A percentile compares a stretch with the other conserved stretches of the same genome.
Conservation (phyloP, 176 grass and related monocot genomes). For the Guadua angustifolia region DNA sequence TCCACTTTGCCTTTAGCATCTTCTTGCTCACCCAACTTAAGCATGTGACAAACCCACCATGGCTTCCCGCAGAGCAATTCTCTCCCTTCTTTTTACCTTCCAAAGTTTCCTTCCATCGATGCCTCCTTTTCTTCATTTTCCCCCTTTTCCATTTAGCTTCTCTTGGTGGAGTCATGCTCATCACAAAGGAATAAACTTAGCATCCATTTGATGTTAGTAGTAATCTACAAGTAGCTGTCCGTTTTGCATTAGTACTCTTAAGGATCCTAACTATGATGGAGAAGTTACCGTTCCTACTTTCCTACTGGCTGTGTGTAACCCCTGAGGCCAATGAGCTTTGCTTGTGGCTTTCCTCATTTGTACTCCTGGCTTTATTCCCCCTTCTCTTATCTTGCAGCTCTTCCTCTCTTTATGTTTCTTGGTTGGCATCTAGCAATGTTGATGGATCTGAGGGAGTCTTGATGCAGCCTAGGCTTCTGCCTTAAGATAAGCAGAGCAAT, state of each 20-base stretch:
- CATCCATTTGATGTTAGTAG: slow-evolving; percentile 28
- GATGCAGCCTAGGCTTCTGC: slow-evolving; percentile 36
- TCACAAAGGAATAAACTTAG: slow-evolving; percentile 32
- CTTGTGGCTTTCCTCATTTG: slow-evolving; percentile 46
- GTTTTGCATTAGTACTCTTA: slow-evolving; percentile 29
- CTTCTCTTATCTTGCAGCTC: slow-evolving; percentile 23
- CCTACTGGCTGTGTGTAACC: slow-evolving; percentile 28
- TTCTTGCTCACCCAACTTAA: slow-evolving; percentile 48
- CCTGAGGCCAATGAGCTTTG: slow-evolving; percentile 46
- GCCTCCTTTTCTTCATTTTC: slow-evolving; percentile 40
- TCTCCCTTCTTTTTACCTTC: slow-evolving; percentile 52
- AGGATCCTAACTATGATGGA: slow-evolving; percentile 18
- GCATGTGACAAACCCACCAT: slow-evolving; percentile 52
- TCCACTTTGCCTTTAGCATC: slow-evolving; percentile 45
- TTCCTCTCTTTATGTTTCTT: slow-evolving; percentile 42
- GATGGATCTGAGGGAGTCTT: slow-evolving; percentile 35
- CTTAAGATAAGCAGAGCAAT: slow-evolving; percentile 45
- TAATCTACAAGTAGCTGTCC: slow-evolving; percentile 15
- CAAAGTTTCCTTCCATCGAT: slow-evolving; percentile 44
- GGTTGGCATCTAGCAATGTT: slow-evolving; percentile 34
- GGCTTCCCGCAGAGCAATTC: slow-evolving; percentile 40
- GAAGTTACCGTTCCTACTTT: slow-evolving; percentile 35
- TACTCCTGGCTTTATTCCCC: slow-evolving; percentile 38
- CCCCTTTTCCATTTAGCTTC: slow-evolving; percentile 37
- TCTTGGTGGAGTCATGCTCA: slow-evolving; percentile 40